These are phyloP conservation scores for Lactifluus volemus DNA, from an alignment of 768 basidiomycete species.

Conservation along the genomic window DNA sequence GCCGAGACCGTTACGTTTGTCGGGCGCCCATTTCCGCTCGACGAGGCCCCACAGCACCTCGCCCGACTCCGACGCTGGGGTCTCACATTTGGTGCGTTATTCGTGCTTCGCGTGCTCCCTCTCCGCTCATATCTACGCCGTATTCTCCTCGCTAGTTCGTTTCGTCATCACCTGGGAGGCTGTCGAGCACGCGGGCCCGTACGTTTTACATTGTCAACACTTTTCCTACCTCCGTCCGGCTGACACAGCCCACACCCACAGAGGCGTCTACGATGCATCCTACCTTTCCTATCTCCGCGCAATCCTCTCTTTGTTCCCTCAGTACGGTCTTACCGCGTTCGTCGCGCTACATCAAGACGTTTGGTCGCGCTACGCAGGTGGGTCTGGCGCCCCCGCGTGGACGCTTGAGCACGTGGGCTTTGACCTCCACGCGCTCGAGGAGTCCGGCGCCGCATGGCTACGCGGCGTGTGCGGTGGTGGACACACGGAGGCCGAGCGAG, in stretches of 20 bases:
- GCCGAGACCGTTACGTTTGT: constrained; percentile 72
- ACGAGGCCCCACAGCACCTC: constrained; percentile 82
- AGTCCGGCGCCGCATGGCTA: constrained; percentile 82
- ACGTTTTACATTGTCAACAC: constrained; percentile 29
- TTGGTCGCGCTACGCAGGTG: constrained; percentile 91
- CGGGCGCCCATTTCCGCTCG: constrained; percentile 82
- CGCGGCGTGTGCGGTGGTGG: constrained; percentile 71
- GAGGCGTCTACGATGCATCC: constrained; percentile 75
- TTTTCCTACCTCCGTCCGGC: neutral
- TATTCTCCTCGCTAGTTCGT: constrained; percentile 43
- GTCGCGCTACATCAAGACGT: constrained; percentile 90
- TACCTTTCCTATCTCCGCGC: constrained; percentile 74
- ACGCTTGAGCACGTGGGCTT: constrained; percentile 83
- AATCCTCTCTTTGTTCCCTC: constrained; percentile 58
- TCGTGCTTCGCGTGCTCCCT: neutral
- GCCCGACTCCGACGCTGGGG: constrained; percentile 80
- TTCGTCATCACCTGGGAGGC: constrained; percentile 98
- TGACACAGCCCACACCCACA: constrained; percentile 24
- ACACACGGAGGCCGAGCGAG: constrained; percentile 66
- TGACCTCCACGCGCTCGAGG: constrained; percentile 69
- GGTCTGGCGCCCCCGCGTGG: constrained; percentile 96
- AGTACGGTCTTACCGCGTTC: constrained; percentile 66
- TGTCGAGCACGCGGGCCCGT: constrained; percentile 90
- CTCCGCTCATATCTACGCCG: neutral
- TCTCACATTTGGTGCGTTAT: constrained; percentile 66